Evolutionary conservation across 371 early-diverging fungal species (phyloP), one percentile per base, ranked within the genome.

Genomic region (Choanephora cucurbitarum): DNA sequence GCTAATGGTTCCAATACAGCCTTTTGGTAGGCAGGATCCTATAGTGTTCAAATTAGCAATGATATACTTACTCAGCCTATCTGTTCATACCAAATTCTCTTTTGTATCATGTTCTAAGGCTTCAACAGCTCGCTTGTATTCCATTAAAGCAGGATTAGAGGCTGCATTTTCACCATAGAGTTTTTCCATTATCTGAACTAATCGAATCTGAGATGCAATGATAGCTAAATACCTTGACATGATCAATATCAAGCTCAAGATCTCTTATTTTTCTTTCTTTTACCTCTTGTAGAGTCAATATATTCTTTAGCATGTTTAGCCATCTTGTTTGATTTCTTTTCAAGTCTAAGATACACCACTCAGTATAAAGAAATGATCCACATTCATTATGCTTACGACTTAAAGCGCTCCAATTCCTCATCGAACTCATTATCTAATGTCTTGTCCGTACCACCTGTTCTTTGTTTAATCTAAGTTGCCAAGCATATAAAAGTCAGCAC

Each of bases 1-100:
- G 89, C 91, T 40, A 95, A 67, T 5, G 96, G 96, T 32, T 95
- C 90, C 53, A 95, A 61, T 8, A 96, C 92, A 11, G 95, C 85
- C 3, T 80, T 77, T 28, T 87, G 77, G 69, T 87, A 94, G 17
- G 78, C 86, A 0, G 81, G 77, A 63, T 94, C 94, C 87, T 73
- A 73, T 68, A 24, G 15, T 31, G n/a, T 43, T 24, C 13, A 33
- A 9, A 19, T 18, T 28, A 23, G 41, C 28, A 23, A n/a, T 40
- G 42, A 3, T 39, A 19, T 31, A n/a, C n/a, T n/a, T n/a, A n/a
- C n/a, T n/a, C n/a, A n/a, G n/a, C n/a, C n/a, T n/a, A n/a, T n/a
- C n/a, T n/a, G n/a, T n/a, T n/a, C 33, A 50, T 73, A 88, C 90
- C 75, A 92, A 70, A 33, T 86, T 89, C 21, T 77, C 81, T 43